phyloP scores from a whole-genome alignment of 179 eudicot genomes.

The Patellifolia procumbens region DNA sequence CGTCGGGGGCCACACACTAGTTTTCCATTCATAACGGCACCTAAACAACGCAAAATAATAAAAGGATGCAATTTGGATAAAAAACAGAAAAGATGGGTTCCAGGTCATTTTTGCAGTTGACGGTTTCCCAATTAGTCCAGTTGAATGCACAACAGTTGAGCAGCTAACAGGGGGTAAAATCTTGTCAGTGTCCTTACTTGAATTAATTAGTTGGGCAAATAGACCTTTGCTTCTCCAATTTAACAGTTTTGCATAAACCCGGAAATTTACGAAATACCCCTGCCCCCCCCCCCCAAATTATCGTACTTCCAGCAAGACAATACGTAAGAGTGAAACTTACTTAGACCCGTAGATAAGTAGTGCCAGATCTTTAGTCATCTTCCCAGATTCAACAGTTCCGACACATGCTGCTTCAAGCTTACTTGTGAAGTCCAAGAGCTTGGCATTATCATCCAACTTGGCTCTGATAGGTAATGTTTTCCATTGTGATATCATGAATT shows the following conservation, averaged over 20 bases:
- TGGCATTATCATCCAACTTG: constrained; percentile 61
- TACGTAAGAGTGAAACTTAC: constrained; percentile 31
- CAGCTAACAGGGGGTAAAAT: not conserved
- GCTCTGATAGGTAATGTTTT: constrained; percentile 47
- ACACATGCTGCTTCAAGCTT: constrained; percentile 84
- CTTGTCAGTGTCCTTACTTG: not conserved
- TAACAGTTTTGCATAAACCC: no score
- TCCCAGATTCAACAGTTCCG: constrained; percentile 81
- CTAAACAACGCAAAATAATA: not conserved
- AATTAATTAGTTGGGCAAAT: not conserved
- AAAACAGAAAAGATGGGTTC: not conserved
- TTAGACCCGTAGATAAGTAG: constrained; percentile 72
- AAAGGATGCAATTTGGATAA: not conserved
- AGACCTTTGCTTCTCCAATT: not conserved
- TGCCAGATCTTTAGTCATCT: constrained; percentile 96
- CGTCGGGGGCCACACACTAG: no score
- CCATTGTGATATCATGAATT: not conserved
- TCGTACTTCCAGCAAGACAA: not conserved
- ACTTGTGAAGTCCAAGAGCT: constrained; percentile 68
- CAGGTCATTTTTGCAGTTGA: not conserved
- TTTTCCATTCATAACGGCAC: not conserved
- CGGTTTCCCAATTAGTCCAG: not conserved
- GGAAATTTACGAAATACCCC: no score
- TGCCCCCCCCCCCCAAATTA: not conserved
- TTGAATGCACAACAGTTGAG: not conserved